Percentiles rank a stretch among this genome's conserved stretches.
These are phyloP conservation scores for Trametes cinnabarina DNA, from an alignment of 768 basidiomycete species.

Conservation along the genomic window DNA sequence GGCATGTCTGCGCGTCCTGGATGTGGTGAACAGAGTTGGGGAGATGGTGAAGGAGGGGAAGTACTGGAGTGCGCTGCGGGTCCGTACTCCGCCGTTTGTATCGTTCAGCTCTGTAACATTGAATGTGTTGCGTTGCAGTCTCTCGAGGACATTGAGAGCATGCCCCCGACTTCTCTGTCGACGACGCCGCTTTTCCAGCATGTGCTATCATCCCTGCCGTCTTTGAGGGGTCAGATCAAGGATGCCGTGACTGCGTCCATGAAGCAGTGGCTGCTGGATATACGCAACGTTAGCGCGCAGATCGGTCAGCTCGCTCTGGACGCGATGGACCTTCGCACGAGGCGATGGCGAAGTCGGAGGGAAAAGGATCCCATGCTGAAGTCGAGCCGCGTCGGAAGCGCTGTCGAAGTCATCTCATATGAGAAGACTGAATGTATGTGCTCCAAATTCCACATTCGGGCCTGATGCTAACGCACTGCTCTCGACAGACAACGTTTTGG, in stretches of 20 bases:
- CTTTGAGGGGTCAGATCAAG: slow-evolving; percentile 84
- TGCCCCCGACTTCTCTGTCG: slow-evolving; percentile 84
- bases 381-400: slow-evolving; percentile 80
- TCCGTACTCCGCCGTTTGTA: slow-evolving; percentile 42
- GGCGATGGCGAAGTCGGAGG: slow-evolving; percentile 79
- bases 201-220: slow-evolving; percentile 88
- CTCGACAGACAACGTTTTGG: slow-evolving; percentile 77
- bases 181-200: slow-evolving; percentile 93
- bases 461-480: not conserved
- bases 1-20: slow-evolving; percentile 87
- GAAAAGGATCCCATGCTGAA: slow-evolving; percentile 83
- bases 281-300: slow-evolving; percentile 80
- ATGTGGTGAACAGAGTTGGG: slow-evolving; percentile 88
- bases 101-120: slow-evolving; percentile 18
- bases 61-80: slow-evolving; percentile 96
- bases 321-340: slow-evolving; percentile 79
- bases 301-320: slow-evolving; percentile 89
- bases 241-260: slow-evolving; percentile 91
- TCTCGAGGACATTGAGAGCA: slow-evolving; percentile 89
- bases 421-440: slow-evolving; percentile 92
- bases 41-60: slow-evolving; percentile 91
- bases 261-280: slow-evolving; percentile 96
- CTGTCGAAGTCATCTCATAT: slow-evolving; percentile 87
- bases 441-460: not conserved
- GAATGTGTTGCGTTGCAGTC: slow-evolving; percentile 54